phyloP scores from a whole-genome alignment of 1,139 yeast species.

The Pichia sp. region DNA sequence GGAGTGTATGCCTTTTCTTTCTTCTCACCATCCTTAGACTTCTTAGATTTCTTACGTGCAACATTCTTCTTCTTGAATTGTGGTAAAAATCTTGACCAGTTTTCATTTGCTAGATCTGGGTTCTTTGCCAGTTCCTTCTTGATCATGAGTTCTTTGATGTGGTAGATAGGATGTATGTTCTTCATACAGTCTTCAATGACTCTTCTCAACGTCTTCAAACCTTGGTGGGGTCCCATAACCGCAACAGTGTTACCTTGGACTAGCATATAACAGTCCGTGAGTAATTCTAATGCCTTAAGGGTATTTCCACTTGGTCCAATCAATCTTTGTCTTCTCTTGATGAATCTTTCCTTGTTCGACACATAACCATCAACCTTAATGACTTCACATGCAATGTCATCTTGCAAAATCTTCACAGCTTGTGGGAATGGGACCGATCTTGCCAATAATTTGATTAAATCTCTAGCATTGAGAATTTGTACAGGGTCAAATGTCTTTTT shows the following conservation, averaged over 20 bases:
- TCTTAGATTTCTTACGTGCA: conserved; percentile 84
- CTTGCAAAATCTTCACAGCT: conserved; percentile 85
- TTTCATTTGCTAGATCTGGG: conserved; percentile 92
- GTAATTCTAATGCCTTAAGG: conserved; percentile 84
- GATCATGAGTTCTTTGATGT: conserved; percentile 95
- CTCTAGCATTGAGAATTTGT: conserved; percentile 88
- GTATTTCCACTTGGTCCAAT: conserved; percentile 98
- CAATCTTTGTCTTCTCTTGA: conserved; percentile 90
- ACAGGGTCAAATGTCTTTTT: conserved; percentile 96
- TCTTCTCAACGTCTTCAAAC: conserved; percentile 85
- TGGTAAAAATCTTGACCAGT: conserved; percentile 96
- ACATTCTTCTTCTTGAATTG: conserved; percentile 95
- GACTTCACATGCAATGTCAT: conserved; percentile 93
- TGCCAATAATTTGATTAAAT: conserved; percentile 84
- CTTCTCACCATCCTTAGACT: conserved; percentile 35
- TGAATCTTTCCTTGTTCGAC: conserved; percentile 85
- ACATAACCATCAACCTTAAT: conserved; percentile 90
- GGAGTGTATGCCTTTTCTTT: conserved; percentile 89
- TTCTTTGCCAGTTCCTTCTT: conserved; percentile 90
- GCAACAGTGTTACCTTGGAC: conserved; percentile 98
- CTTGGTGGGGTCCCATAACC: conserved; percentile 95
- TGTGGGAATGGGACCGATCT: conserved; percentile 97
- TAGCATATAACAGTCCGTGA: conserved; percentile 87
- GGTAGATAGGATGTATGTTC: conserved; percentile 93
- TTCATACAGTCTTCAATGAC: conserved; percentile 97